phyloP scores from a whole-genome alignment of 176 grass and related monocot species.

The Olyra latifolia region DNA sequence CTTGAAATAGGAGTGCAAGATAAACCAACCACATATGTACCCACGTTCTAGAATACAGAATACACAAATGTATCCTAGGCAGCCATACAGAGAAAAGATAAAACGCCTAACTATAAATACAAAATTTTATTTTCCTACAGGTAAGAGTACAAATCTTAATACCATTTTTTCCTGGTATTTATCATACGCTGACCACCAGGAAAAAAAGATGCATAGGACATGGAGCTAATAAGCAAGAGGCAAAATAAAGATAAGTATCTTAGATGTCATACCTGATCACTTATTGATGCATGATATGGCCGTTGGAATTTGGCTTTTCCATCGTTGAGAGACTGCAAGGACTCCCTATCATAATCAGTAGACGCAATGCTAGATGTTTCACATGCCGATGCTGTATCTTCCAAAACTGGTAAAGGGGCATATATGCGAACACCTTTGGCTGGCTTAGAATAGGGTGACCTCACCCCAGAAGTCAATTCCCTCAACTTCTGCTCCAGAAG shows the following conservation, averaged over 20 bases:
- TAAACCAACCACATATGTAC: constrained; percentile 10
- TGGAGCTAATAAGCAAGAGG: constrained; percentile 29
- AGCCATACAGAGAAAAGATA: not conserved
- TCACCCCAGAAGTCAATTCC: constrained; percentile 61
- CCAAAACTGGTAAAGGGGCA: constrained; percentile 27
- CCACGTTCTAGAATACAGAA: not conserved
- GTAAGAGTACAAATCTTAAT: not conserved
- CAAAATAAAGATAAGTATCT: constrained; percentile 22
- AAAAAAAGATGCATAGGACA: constrained; percentile 24
- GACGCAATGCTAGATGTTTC: constrained; percentile 56
- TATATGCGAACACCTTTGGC: constrained; percentile 33
- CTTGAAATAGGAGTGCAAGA: not conserved
- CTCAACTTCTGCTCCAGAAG: constrained; percentile 85
- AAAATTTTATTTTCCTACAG: not conserved
- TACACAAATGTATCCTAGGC: not conserved
- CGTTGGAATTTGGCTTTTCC: constrained; percentile 23
- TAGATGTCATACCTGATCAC: constrained; percentile 47
- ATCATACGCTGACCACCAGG: constrained; percentile 11
- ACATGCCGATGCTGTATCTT: constrained; percentile 39
- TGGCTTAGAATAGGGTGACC: constrained; percentile 60
- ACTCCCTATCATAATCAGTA: constrained; percentile 54
- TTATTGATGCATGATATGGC: constrained; percentile 28
- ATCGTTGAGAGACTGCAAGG: constrained; percentile 45
- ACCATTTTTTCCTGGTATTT: constrained; percentile 13
- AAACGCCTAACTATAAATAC: not conserved